Base-by-base conservation (phyloP, 2,329 filamentous ascomycete genomes). In the Aspergillaceae sp. region DNA sequence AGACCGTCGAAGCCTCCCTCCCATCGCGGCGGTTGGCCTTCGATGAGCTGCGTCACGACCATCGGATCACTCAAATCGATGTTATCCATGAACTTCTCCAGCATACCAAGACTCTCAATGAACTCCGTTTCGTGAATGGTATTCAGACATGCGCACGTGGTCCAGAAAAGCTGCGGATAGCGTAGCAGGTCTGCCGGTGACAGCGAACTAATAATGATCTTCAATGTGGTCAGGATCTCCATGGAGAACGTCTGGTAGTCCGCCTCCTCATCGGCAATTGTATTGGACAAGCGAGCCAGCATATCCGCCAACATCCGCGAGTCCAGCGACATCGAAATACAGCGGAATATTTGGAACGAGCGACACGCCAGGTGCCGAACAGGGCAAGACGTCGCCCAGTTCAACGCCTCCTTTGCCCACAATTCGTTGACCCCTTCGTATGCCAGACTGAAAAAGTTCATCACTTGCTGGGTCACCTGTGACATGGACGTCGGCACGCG, bases 91-190 rank as follows among this genome's bases (percentile, higher is more conserved):
- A 94, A 82, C 58, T 86, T 86, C 48, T 94, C 86, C 7, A 98
- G 76, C 86, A 98, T 96, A 44, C 86, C 84, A 8, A 96, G 74
- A 26, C 87, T 89, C 62, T 96, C 92, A 51, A 92, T 78, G 52
- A 95, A 98, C 60, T 98, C 92, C 26, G 84, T 80, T 67, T 98
- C 94, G 53, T 97, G 94, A 59, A 97, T 94, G 0, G 92, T 97
- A 60, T 97, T 90, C 19, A 98, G 72, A 62, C 92, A 98, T 7
- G 92, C 92, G 58, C 90, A 96, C 0, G 87, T 95, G 0, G 91
- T 94, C 94, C 94, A 98, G 67, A 98, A 97, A 1, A 98, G 74
- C 59, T 97, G 91, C 1, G 92, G 92, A 54, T 95, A 96, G n/a
- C 83, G 82, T 41, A 94, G 69, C 2, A 98, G 75, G 61, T 90